Percentiles rank a stretch among this genome's conserved stretches.
These are phyloP conservation scores for Oryza coarctata DNA, from an alignment of 176 grass and related monocot genomes.

Conservation along the genomic window DNA sequence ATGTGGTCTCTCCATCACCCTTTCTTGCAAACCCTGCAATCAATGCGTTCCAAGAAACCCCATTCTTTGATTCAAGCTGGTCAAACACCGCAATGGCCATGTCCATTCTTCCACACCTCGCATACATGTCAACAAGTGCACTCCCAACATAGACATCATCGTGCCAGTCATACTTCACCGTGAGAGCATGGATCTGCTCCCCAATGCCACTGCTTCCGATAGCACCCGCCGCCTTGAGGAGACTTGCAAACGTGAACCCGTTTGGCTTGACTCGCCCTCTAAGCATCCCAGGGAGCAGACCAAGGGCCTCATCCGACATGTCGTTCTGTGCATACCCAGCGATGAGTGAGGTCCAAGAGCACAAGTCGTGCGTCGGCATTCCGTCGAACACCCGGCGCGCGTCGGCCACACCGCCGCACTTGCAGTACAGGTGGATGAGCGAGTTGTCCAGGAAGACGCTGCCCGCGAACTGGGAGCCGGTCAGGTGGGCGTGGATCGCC, in stretches of 20 bases:
- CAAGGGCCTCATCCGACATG: constrained; percentile 36
- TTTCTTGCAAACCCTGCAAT: constrained; percentile 61
- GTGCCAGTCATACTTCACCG: constrained; percentile 47
- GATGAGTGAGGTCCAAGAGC: constrained; percentile 69
- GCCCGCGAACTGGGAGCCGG: constrained; percentile 27
- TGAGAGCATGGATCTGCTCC: constrained; percentile 46
- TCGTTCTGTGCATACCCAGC: constrained; percentile 64
- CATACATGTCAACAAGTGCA: constrained; percentile 71
- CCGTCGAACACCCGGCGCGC: constrained; percentile 54
- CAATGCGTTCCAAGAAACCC: constrained; percentile 65
- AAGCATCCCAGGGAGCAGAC: constrained; percentile 53
- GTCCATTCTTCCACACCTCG: constrained; percentile 45
- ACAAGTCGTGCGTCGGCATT: constrained; percentile 46
- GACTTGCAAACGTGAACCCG: constrained; percentile 64
- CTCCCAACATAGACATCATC: constrained; percentile 64
- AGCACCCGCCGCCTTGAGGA: constrained; percentile 61
- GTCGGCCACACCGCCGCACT: constrained; percentile 43
- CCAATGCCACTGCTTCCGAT: not conserved
- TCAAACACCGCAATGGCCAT: constrained; percentile 51
- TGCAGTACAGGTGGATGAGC: constrained; percentile 59
- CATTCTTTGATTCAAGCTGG: constrained; percentile 55
- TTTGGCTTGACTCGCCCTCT: constrained; percentile 25
- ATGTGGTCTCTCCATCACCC: constrained; percentile 44
- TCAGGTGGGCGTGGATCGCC: constrained; percentile 39
- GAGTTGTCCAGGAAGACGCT: constrained; percentile 63